phyloP scores from a whole-genome alignment of 352 stramenopile genomes.

The Phytophthora capsici region DNA sequence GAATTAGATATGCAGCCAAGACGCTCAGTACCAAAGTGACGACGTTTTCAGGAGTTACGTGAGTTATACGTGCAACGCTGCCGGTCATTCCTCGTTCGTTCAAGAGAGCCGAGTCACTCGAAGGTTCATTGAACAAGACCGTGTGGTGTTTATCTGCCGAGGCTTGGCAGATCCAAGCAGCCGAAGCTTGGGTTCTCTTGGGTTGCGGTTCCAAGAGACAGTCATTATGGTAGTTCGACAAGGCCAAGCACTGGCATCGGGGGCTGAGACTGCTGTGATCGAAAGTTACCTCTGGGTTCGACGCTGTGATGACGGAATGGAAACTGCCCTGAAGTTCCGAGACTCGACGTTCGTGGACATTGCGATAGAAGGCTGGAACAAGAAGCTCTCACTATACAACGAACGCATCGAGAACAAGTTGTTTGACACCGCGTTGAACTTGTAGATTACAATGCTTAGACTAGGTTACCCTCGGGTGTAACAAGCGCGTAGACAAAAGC shows the following conservation, averaged over 20 bases:
- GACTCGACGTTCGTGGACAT: conserved; percentile 5
- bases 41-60: conserved; percentile 7
- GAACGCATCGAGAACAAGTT: conserved; percentile 30
- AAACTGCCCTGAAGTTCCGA: conserved; percentile 10
- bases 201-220: conserved; percentile 24
- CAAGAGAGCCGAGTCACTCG: conserved; percentile 11
- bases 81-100: conserved; percentile 8
- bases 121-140: conserved; percentile 20
- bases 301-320: conserved; percentile 21
- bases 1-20: conserved; percentile 16
- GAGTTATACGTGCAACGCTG: conserved; percentile 14
- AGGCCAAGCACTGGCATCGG: conserved; percentile 6
- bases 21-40: conserved; percentile 5
- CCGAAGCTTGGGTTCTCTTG: conserved; percentile 12
- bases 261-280: conserved; percentile 16
- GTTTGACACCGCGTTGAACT: conserved; percentile 17
- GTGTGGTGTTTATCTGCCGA: conserved; percentile 16
- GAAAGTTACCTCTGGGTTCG: conserved; percentile 17
- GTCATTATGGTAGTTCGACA: conserved; percentile 13
- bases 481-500: neutral
- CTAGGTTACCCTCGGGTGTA: neutral
- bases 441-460: too few relatives aligned
- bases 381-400: conserved; percentile 11
- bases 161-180: conserved; percentile 4
- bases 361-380: conserved; percentile 17